phyloP scores from a whole-genome alignment of 2,329 filamentous ascomycete species.

The Teratosphaeriaceae sp. region DNA sequence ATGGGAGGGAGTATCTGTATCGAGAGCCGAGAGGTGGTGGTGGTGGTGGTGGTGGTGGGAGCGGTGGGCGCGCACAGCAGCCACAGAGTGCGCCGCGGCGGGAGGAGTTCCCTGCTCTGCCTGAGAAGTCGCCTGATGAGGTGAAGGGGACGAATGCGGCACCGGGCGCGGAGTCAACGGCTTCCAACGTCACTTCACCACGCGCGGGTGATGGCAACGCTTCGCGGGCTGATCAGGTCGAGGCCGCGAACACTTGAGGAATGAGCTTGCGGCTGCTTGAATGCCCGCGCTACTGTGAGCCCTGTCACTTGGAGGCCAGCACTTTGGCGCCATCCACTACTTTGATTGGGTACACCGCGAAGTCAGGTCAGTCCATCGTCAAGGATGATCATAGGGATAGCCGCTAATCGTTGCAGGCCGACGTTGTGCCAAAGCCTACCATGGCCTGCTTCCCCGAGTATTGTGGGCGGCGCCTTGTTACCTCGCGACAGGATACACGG shows the following conservation, averaged over 20 bases:
- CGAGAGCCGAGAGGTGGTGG: constrained; percentile 25
- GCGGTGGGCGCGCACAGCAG: constrained; percentile 1
- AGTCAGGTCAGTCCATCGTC: no score
- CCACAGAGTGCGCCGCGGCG: constrained; percentile 28
- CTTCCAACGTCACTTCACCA: constrained; percentile 3
- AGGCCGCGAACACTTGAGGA: constrained; percentile 13
- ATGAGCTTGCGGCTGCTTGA: no score
- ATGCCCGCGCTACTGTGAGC: no score
- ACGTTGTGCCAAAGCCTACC: no score
- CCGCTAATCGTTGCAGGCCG: no score
- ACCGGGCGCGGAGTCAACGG: neutral
- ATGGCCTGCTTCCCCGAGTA: no score
- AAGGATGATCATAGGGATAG: no score
- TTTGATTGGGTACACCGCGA: no score
- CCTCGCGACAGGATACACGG: no score
- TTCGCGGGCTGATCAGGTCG: constrained; percentile 43
- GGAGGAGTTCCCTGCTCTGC: constrained; percentile 42
- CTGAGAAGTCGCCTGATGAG: constrained; percentile 14
- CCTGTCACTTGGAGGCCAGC: no score
- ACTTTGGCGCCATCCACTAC: no score
- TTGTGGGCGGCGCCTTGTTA: no score
- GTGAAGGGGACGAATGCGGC: neutral
- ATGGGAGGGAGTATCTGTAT: constrained; percentile 29
- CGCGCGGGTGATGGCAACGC: constrained; percentile 7
- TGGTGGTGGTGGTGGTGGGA: constrained; percentile 23